Evolutionary conservation across 768 basidiomycete species (phyloP).

Genomic region (Phylloporus arenicola): DNA sequence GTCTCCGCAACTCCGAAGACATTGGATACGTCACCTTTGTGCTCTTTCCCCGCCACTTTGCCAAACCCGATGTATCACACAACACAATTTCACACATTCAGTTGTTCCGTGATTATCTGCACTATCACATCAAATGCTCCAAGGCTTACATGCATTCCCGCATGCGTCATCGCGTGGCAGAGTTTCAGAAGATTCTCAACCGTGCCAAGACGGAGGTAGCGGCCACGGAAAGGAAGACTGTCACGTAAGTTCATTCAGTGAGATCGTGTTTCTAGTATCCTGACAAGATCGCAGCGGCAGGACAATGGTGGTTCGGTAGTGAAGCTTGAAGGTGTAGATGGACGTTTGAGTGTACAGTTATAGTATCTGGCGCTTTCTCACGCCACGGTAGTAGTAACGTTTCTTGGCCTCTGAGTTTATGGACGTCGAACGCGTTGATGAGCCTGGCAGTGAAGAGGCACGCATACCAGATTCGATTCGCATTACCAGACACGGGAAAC

Average conservation of each 20-base stretch:
- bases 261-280: not conserved
- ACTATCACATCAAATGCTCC: constrained; percentile 98
- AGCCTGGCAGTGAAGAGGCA: constrained; percentile 4
- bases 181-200: constrained; percentile 95
- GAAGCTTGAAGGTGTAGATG: not conserved
- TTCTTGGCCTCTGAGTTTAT: constrained; percentile 2
- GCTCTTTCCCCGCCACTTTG: constrained; percentile 93
- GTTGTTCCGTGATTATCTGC: constrained; percentile 96
- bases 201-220: constrained; percentile 91
- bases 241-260: constrained; percentile 49
- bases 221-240: constrained; percentile 83
- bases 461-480: constrained; percentile 36
- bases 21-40: constrained; percentile 98
- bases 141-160: constrained; percentile 99
- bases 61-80: constrained; percentile 58
- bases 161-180: constrained; percentile 88
- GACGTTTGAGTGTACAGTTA: not conserved
- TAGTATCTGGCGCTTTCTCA: constrained; percentile 11
- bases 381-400: constrained; percentile 7
- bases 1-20: constrained; percentile 78
- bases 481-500: constrained; percentile 53
- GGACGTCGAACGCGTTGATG: constrained; percentile 9
- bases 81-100: constrained; percentile 92
- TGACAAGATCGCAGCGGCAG: constrained; percentile 41
- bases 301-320: constrained; percentile 50